Percentiles rank a stretch among this genome's conserved stretches.
Conservation (phyloP, 805 yeast species). For the Hagleromyces aurorensis region DNA sequence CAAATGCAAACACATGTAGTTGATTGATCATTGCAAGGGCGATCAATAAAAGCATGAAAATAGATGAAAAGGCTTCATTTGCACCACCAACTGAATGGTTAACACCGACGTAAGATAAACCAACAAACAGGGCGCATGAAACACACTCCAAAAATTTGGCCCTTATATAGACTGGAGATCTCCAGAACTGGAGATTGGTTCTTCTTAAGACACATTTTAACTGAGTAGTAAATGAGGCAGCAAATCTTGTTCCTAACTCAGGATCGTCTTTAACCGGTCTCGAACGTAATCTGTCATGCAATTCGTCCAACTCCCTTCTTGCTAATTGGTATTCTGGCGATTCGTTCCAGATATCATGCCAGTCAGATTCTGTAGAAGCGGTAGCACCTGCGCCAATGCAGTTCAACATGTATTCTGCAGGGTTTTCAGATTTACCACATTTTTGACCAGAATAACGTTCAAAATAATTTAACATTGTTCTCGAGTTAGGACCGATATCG, state of each 20-base stretch:
- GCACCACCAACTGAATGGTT: slow-evolving; percentile 54
- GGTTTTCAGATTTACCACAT: slow-evolving; percentile 55
- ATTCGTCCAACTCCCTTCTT: slow-evolving; percentile 42
- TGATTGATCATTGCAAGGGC: slow-evolving; percentile 53
- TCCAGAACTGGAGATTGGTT: slow-evolving; percentile 54
- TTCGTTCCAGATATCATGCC: slow-evolving; percentile 54
- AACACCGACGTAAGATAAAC: slow-evolving; percentile 59
- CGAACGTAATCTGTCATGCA: slow-evolving; percentile 40
- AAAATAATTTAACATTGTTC: slow-evolving; percentile 52
- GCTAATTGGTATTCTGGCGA: slow-evolving; percentile 45
- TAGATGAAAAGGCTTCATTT: slow-evolving; percentile 54
- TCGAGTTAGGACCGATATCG: slow-evolving; percentile 61
- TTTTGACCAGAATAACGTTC: slow-evolving; percentile 66
- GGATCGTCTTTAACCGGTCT: slow-evolving; percentile 30
- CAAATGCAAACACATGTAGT: slow-evolving; percentile 51
- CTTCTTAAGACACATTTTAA: slow-evolving; percentile 40
- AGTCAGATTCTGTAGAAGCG: slow-evolving; percentile 48
- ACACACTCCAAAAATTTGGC: slow-evolving; percentile 47
- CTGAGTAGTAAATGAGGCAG: slow-evolving; percentile 38
- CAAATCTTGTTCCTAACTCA: slow-evolving; percentile 38
- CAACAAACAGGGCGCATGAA: slow-evolving; percentile 51
- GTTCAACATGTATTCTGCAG: slow-evolving; percentile 69
- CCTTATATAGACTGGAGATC: slow-evolving; percentile 55
- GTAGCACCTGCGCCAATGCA: slow-evolving; percentile 80
- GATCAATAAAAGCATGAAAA: slow-evolving; percentile 48